Evolutionary conservation across 169 alveolate genomes (phyloP).

Genomic region (Cryptosporidium bovis): DNA sequence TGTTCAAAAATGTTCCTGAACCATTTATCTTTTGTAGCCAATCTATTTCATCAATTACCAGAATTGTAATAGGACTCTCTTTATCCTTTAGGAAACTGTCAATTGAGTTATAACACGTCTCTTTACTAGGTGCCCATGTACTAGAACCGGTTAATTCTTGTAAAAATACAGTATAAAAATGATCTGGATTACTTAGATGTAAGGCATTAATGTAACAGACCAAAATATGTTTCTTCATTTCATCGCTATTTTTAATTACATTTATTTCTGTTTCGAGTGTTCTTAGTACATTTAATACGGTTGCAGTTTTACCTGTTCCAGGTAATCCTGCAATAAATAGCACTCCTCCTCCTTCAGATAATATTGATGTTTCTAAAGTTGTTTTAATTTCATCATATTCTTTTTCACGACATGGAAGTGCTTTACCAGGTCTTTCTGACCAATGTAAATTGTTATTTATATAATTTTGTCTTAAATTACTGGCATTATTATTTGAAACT

Average conservation of each 20-base stretch:
- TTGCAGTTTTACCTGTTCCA: slow-evolving; percentile 85
- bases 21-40: slow-evolving; percentile 47
- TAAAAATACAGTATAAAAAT: slow-evolving; percentile 75
- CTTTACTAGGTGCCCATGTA: slow-evolving; percentile 71
- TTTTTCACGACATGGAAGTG: slow-evolving; percentile 80
- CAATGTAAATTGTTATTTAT: slow-evolving; percentile 32
- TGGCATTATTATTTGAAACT: not conserved
- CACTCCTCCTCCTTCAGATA: slow-evolving; percentile 76
- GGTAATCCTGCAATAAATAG: slow-evolving; percentile 83
- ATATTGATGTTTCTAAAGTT: slow-evolving; percentile 66
- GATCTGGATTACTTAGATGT: slow-evolving; percentile 78
- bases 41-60: slow-evolving; percentile 66
- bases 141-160: slow-evolving; percentile 75
- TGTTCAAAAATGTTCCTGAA: not conserved
- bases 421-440: slow-evolving; percentile 30
- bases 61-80: slow-evolving; percentile 50
- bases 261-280: slow-evolving; percentile 46
- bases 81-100: slow-evolving; percentile 28
- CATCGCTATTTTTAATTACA: slow-evolving; percentile 28
- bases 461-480: not conserved
- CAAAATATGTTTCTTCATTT: slow-evolving; percentile 20
- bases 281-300: slow-evolving; percentile 75
- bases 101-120: slow-evolving; percentile 39
- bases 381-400: slow-evolving; percentile 75
- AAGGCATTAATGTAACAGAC: slow-evolving; percentile 80